Evolutionary conservation across 768 basidiomycete species (phyloP).

Genomic region (Solioccasus polychromus): DNA sequence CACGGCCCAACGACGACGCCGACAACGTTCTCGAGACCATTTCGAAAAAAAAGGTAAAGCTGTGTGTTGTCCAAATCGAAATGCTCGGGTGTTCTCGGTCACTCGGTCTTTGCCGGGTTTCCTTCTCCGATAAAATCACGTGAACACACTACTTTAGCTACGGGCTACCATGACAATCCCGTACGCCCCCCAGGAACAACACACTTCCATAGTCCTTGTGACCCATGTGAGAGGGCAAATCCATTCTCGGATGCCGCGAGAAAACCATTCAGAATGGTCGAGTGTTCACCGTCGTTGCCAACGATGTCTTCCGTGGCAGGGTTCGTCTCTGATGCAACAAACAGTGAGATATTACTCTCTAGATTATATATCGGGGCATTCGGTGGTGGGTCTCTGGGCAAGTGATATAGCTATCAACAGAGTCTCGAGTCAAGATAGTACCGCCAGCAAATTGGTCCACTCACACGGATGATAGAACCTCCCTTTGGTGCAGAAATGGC

Average conservation of each 20-base stretch:
- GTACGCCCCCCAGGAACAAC: slow-evolving; percentile 34
- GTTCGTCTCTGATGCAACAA: slow-evolving; percentile 21
- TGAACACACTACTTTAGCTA: neutral
- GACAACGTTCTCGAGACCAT: slow-evolving; percentile 49
- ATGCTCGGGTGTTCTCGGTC: slow-evolving; percentile 34
- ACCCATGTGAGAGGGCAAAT: slow-evolving; percentile 36
- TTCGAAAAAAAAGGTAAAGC: slow-evolving; percentile 30
- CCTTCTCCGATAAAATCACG: slow-evolving; percentile 19
- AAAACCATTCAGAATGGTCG: slow-evolving; percentile 29
- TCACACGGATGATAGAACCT: slow-evolving; percentile 53
- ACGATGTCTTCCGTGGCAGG: neutral
- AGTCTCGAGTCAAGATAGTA: neutral
- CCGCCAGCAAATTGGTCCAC: slow-evolving; percentile 5
- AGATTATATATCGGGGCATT: slow-evolving; percentile 1
- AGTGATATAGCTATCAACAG: slow-evolving; percentile 41
- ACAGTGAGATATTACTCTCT: slow-evolving; percentile 21
- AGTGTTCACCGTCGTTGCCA: neutral
- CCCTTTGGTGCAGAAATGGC: slow-evolving; percentile 46
- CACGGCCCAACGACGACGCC: slow-evolving; percentile 41
- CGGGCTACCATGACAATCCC: slow-evolving; percentile 16
- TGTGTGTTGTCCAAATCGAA: slow-evolving; percentile 6
- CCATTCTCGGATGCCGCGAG: slow-evolving; percentile 56
- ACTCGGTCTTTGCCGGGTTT: slow-evolving; percentile 24
- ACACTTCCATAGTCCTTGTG: slow-evolving; percentile 41
- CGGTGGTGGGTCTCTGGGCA: slow-evolving; percentile 24